Percentiles rank a stretch among this genome's conserved stretches.
Conservation (phyloP, 129 eudicot species). For the Flaveria robusta region DNA sequence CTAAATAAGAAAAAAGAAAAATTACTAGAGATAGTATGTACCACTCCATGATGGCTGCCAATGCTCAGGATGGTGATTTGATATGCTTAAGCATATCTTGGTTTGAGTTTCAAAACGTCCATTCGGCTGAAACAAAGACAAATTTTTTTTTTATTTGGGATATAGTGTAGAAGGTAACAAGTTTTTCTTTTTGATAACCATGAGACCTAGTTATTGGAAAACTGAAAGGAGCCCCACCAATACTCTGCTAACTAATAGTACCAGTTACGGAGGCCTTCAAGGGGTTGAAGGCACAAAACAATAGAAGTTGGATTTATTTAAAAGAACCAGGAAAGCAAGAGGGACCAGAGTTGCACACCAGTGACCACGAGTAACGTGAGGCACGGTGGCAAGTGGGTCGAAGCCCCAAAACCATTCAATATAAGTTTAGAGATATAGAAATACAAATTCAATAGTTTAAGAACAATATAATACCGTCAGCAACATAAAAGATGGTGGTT, state of each 20-base stretch:
- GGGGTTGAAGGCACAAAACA: no score
- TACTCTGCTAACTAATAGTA: no score
- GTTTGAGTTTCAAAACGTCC: constrained; percentile 99
- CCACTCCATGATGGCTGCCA: constrained; percentile 99
- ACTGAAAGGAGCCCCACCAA: not conserved
- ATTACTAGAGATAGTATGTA: constrained; percentile 23
- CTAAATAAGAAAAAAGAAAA: not conserved
- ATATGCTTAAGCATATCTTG: constrained; percentile 97
- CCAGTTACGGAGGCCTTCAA: no score
- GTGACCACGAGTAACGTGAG: no score
- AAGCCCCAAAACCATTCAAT: not conserved
- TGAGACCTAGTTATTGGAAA: not conserved
- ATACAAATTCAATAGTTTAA: constrained; percentile 9
- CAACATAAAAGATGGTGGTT: constrained; percentile 97
- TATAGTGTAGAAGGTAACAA: not conserved
- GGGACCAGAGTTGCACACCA: no score
- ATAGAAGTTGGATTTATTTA: no score
- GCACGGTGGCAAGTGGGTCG: no score
- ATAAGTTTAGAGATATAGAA: not conserved
- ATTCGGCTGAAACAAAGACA: constrained; percentile 66
- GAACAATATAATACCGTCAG: constrained; percentile 62
- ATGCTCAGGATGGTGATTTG: constrained; percentile 99
- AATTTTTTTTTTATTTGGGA: not conserved
- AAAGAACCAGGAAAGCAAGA: not conserved
- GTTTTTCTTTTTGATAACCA: not conserved